Base-by-base conservation (phyloP, 2,329 filamentous ascomycete genomes). In the Fusarium nisikadoi region DNA sequence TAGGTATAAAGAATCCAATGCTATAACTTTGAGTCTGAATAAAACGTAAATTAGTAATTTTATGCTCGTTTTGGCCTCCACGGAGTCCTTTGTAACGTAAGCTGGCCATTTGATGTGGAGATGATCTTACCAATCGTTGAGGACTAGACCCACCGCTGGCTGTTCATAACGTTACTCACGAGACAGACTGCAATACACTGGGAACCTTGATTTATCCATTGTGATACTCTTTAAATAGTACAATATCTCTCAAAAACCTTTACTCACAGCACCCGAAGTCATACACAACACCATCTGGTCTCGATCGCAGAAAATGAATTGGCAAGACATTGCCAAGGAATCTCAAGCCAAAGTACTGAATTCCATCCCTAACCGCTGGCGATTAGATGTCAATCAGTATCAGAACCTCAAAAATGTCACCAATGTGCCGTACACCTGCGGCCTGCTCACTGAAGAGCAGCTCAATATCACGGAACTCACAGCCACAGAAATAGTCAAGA, bases 11-110 rank as follows among this genome's bases (percentile, higher is more conserved):
- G 8, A 17, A 4, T 8, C 29, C 20, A 23, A 33, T 31, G 23
- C 14, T 49, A 5, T 2, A 9, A 13, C 27, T 23, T 19, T 0
- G 12, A 31, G 17, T 19, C 17, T 17, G 2, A n/a, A 31, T 0
- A 5, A 31, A 19, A 33, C 9, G 9, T 11, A 6, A 11, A n/a
- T 52, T 52, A n/a, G 23, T 38, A 38, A 52, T 38, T 5, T 27
- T 3, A 3, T 8, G 0, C 8, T n/a, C 13, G 23, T 6, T 16
- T 7, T 27, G 23, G 38, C 13, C 31, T 52, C 49, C 23, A 52
- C 33, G 23, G 33, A 38, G 23, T 36, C n/a, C 1, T 5, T 8
- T 6, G 25, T 27, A 13, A 27, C 13, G 11, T 36, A 27, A 36
- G 23, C n/a, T 25, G 13, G 9, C 12, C 31, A 6, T 52, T 2